phyloP scores from a whole-genome alignment of 768 basidiomycete species.

The Boletus barrowsii region DNA sequence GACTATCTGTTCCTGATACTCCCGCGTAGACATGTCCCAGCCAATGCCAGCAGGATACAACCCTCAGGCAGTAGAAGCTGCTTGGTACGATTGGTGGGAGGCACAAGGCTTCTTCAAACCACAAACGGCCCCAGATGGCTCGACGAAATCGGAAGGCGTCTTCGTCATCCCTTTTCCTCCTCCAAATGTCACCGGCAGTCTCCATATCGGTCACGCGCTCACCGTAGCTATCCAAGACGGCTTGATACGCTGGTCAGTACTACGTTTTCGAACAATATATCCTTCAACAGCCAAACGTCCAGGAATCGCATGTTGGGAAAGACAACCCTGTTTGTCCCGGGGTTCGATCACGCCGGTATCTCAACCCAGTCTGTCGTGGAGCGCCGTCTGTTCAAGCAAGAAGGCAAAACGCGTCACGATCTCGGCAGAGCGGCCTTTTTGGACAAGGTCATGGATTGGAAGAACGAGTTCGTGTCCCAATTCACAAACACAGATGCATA shows the following conservation, averaged over 20 bases:
- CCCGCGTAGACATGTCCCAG: constrained; percentile 65
- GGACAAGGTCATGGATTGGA: constrained; percentile 92
- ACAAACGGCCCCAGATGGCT: constrained; percentile 52
- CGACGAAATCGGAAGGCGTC: constrained; percentile 56
- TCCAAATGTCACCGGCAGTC: constrained; percentile 92
- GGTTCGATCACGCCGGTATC: constrained; percentile 98
- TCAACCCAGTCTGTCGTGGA: constrained; percentile 98
- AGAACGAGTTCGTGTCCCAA: constrained; percentile 74
- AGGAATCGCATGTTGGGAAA: constrained; percentile 97
- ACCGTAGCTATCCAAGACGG: constrained; percentile 90
- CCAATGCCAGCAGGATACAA: constrained; percentile 95
- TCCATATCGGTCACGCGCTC: constrained; percentile 95
- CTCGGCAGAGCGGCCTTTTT: constrained; percentile 93
- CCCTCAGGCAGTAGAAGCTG: constrained; percentile 88
- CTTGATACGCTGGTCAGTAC: constrained; percentile 77
- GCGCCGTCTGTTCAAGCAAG: constrained; percentile 80
- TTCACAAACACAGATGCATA: background rate
- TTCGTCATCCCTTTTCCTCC: constrained; percentile 92
- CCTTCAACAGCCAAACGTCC: background rate
- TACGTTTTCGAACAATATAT: background rate
- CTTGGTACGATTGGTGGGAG: constrained; percentile 99
- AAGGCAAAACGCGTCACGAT: constrained; percentile 85
- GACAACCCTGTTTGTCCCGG: constrained; percentile 86
- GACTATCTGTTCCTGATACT: background rate
- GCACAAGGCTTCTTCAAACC: constrained; percentile 89